Evolutionary conservation across 768 basidiomycete species (phyloP).

Genomic region (Xerocomellus intermedius): DNA sequence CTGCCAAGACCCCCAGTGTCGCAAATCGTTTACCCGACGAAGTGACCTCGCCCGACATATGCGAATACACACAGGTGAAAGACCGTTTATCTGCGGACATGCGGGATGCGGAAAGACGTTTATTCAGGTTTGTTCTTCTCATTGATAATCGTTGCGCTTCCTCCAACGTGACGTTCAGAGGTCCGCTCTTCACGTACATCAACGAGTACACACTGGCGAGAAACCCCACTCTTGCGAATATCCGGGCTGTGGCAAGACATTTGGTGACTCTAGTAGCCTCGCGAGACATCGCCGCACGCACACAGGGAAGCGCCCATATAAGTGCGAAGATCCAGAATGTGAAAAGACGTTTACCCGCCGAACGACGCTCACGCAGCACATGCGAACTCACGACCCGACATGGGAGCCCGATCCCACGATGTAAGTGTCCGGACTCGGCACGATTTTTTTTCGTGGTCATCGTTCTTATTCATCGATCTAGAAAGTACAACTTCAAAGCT

Average conservation of each 20-base stretch:
- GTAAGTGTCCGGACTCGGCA: constrained; percentile 43
- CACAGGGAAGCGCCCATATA: constrained; percentile 83
- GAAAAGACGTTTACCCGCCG: constrained; percentile 87
- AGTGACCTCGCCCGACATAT: constrained; percentile 85
- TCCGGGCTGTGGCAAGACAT: constrained; percentile 82
- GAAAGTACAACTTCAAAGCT: constrained; percentile 77
- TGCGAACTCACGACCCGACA: constrained; percentile 81
- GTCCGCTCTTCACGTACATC: constrained; percentile 86
- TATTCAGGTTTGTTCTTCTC: constrained; percentile 64
- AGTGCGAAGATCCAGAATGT: constrained; percentile 78
- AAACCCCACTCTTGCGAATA: constrained; percentile 91
- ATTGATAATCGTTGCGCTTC: neutral
- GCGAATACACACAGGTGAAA: constrained; percentile 88
- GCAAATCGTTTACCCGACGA: constrained; percentile 77
- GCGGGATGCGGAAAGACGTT: constrained; percentile 84
- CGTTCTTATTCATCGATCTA: constrained; percentile 31
- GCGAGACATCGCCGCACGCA: constrained; percentile 90
- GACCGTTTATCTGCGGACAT: constrained; percentile 76
- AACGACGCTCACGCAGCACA: constrained; percentile 82
- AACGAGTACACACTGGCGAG: constrained; percentile 89
- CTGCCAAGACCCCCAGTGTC: constrained; percentile 71
- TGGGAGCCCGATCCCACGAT: constrained; percentile 85
- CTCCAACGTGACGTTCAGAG: constrained; percentile 47
- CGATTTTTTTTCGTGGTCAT: neutral
- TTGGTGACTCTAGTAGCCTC: constrained; percentile 88